A percentile compares a stretch with the other conserved stretches of the same genome.
These are phyloP conservation scores for Rhodotorula sp. DNA, from an alignment of 1,284 basidiomycete genomes.

Conservation along the genomic window DNA sequence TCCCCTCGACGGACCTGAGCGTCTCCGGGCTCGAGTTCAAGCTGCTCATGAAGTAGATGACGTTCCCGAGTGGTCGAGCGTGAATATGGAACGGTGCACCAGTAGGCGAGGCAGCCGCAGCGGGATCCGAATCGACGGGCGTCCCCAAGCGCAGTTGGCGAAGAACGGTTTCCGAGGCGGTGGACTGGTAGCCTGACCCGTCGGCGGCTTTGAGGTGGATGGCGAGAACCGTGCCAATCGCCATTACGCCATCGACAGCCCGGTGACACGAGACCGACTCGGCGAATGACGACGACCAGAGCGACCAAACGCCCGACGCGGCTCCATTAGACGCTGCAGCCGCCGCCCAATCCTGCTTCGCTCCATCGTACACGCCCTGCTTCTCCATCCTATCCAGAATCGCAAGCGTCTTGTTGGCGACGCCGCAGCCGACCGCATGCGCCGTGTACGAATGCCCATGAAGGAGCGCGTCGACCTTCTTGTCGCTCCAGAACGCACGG, in stretches of 20 bases:
- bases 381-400: conserved; percentile 57
- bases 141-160: conserved; percentile 23
- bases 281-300: conserved; percentile 80
- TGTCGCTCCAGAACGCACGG: conserved; percentile 68
- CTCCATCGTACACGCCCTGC: conserved; percentile 56
- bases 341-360: conserved; percentile 55
- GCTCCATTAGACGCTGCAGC: background rate
- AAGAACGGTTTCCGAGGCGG: conserved; percentile 64
- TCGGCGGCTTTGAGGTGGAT: conserved; percentile 67
- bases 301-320: conserved; percentile 64
- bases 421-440: conserved; percentile 84
- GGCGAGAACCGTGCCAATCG: conserved; percentile 81
- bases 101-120: conserved; percentile 22
- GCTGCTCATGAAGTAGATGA: conserved; percentile 92
- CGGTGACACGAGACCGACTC: conserved; percentile 59
- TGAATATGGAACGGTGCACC: conserved; percentile 65
- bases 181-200: conserved; percentile 68
- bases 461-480: conserved; percentile 79
- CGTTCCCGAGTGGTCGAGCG: conserved; percentile 84
- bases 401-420: conserved; percentile 75
- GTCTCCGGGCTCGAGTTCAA: conserved; percentile 62
- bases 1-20: conserved; percentile 44
- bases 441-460: conserved; percentile 97
- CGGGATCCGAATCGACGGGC: background rate
- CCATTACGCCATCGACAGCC: conserved; percentile 73